phyloP scores from a whole-genome alignment of 2,329 filamentous ascomycete genomes.

The Beauveria sp. region DNA sequence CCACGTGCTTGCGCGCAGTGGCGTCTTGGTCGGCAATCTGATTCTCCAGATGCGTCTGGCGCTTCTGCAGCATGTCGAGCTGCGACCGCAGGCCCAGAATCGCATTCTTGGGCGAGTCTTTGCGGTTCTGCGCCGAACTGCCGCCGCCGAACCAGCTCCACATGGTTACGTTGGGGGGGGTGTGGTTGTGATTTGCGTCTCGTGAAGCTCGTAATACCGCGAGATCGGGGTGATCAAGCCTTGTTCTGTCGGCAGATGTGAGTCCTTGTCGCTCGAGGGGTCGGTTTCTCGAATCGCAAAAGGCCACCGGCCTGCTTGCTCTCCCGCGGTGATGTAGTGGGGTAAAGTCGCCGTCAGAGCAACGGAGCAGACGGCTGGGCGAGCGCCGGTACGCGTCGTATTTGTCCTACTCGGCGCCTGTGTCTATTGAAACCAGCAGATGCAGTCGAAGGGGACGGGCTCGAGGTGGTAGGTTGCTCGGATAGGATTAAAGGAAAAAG shows the following conservation, averaged over 20 bases:
- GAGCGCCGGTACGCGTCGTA: background rate
- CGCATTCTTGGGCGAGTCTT: conserved; percentile 93
- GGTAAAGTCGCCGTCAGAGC: conserved; percentile 6
- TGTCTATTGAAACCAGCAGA: background rate
- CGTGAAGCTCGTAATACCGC: background rate
- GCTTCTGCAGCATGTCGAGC: conserved; percentile 95
- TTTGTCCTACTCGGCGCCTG: background rate
- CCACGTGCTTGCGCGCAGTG: conserved; percentile 80
- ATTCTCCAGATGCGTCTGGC: conserved; percentile 81
- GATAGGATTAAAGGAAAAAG: background rate
- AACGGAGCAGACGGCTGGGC: background rate
- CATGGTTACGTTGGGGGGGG: conserved; percentile 34
- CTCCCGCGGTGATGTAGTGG: background rate
- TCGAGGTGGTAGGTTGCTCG: background rate
- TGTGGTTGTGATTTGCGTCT: background rate
- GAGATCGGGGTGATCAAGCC: background rate
- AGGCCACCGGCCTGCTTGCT: background rate
- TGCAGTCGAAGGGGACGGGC: background rate
- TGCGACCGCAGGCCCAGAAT: conserved; percentile 83
- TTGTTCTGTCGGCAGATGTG: background rate
- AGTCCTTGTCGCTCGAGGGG: background rate
- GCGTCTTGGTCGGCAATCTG: conserved; percentile 91
- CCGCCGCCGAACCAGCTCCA: conserved; percentile 93
- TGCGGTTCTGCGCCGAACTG: conserved; percentile 71
- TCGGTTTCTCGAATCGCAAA: conserved; percentile 2